These are phyloP conservation scores for Schwanniomyces sp. DNA, from an alignment of 805 yeast genomes.

Conservation along the genomic window DNA sequence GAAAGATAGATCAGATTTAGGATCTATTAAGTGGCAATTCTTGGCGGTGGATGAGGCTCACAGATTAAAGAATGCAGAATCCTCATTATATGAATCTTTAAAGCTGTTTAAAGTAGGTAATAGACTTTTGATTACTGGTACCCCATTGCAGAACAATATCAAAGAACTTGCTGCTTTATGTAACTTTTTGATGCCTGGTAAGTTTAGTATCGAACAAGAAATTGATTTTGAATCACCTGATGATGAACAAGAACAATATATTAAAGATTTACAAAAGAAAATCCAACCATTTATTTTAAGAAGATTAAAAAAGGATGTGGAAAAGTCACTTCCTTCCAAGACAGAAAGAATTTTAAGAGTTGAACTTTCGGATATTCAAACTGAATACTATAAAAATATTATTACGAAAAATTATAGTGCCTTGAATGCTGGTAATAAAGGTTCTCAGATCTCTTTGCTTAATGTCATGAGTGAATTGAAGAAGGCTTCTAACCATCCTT, in stretches of 20 bases:
- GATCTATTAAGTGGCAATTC: slow-evolving; percentile 89
- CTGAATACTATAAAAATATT: slow-evolving; percentile 91
- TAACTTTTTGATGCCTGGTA: slow-evolving; percentile 95
- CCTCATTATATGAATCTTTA: slow-evolving; percentile 87
- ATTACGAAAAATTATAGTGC: slow-evolving; percentile 91
- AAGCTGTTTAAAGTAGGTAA: slow-evolving; percentile 80
- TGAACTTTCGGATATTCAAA: slow-evolving; percentile 91
- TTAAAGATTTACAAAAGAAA: slow-evolving; percentile 77
- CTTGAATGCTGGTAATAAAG: slow-evolving; percentile 75
- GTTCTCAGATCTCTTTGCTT: slow-evolving; percentile 76
- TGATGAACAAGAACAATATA: slow-evolving; percentile 83
- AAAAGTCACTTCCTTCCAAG: slow-evolving; percentile 92
- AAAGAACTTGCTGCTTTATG: slow-evolving; percentile 94
- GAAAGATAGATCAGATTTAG: slow-evolving; percentile 81
- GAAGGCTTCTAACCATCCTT: slow-evolving; percentile 97
- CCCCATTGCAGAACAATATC: slow-evolving; percentile 94
- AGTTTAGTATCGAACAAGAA: slow-evolving; percentile 85
- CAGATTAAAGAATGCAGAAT: slow-evolving; percentile 89
- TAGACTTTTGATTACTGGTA: slow-evolving; percentile 91
- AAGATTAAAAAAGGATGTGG: slow-evolving; percentile 95
- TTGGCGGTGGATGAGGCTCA: slow-evolving; percentile 99
- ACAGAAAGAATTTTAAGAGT: slow-evolving; percentile 94
- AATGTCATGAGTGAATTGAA: slow-evolving; percentile 95
- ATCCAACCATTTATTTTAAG: slow-evolving; percentile 91
- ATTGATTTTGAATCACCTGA: slow-evolving; percentile 92